Percentiles rank a stretch among this genome's conserved stretches.
Evolutionary conservation across 2,329 filamentous ascomycete species (phyloP).

Genomic region (Sordariomycetes sp.): DNA sequence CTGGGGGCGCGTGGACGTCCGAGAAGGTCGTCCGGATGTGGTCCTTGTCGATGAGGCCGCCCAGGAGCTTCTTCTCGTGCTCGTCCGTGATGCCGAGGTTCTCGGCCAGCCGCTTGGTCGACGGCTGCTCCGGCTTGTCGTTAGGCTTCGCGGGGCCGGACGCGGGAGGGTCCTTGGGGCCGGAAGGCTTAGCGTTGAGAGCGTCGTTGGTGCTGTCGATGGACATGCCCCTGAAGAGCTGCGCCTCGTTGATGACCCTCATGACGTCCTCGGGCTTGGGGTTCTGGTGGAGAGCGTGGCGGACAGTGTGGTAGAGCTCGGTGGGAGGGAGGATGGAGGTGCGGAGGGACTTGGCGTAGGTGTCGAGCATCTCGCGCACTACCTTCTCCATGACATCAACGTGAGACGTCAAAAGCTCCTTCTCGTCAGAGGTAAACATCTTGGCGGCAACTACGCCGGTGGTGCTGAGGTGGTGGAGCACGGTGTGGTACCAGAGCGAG

Average conservation of each 20-base stretch:
- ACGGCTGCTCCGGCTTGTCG: background rate
- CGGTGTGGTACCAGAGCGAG: conserved; percentile 3
- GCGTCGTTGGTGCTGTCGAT: conserved; percentile 4
- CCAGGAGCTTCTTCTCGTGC: conserved; percentile 72
- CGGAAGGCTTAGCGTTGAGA: background rate
- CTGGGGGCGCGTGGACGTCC: conserved; percentile 69
- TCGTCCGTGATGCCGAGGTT: conserved; percentile 1
- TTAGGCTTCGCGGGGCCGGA: background rate
- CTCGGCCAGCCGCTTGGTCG: background rate
- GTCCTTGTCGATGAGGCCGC: conserved; percentile 67
- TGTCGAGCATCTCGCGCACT: conserved; percentile 1
- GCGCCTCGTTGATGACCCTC: conserved; percentile 7
- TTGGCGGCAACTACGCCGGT: conserved; percentile 2
- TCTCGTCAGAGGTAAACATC: background rate
- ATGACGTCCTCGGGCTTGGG: conserved; percentile 3
- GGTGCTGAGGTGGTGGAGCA: conserved; percentile 4
- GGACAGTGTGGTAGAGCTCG: conserved; percentile 25
- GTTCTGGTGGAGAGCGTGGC: conserved; percentile 7
- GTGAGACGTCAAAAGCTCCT: background rate
- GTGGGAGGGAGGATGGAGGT: conserved; percentile 22
- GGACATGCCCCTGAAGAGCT: conserved; percentile 1
- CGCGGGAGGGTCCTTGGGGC: background rate
- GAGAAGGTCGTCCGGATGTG: conserved; percentile 79
- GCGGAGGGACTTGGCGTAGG: conserved; percentile 10
- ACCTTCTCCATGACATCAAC: conserved; percentile 3